Evolutionary conservation across 148 eudicot genomes (phyloP), one percentile per base, ranked within the genome.

Genomic region (Vaccinium vitisidaea): DNA sequence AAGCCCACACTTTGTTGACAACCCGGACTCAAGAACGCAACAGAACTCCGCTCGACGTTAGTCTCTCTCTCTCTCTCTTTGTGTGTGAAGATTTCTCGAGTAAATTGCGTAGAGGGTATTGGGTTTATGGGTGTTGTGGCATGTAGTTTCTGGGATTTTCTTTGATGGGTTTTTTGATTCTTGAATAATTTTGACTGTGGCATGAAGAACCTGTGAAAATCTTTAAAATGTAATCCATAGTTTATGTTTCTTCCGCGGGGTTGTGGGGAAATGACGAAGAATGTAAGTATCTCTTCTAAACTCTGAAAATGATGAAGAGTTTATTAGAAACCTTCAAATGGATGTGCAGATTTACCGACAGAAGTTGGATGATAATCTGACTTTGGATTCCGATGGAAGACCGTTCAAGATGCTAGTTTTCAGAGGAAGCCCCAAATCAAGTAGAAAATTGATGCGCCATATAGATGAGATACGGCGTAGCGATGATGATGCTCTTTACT

Each of bases 321-420:
- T 1, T 23, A 23, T 65, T 21, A 56, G 25, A 36, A 56, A 43
- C 7, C 52, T 65, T 16, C 27, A 67, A 67, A 18, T 46, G 53
- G 59, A 46, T 8, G 23, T 48, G 69, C 27, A 27, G 6, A 23
- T 11, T 18, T 90, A 88, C 59, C 50, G 86, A 15, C 56, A 32
- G 69, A 77, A 75, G 73, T 46, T 90, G 85, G 77, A 82, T 75
- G 88, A 84, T 39, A 84, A 82, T 82, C 84, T 90, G 71, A 90
- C 77, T 4, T 54, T 88, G 83, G 88, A 90, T 70, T 61, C 82
- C 32, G 90, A 82, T 43, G 90, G 90, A 67, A 88, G 90, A 75
- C 91, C 87, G 71, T 90, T 90, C 80, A 86, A 86, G 69, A 88
- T 90, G 90, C 63, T 90, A 83, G 90, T 86, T 80, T 90, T 90